phyloP scores from a whole-genome alignment of 768 basidiomycete genomes.

The Mycena vitilis region DNA sequence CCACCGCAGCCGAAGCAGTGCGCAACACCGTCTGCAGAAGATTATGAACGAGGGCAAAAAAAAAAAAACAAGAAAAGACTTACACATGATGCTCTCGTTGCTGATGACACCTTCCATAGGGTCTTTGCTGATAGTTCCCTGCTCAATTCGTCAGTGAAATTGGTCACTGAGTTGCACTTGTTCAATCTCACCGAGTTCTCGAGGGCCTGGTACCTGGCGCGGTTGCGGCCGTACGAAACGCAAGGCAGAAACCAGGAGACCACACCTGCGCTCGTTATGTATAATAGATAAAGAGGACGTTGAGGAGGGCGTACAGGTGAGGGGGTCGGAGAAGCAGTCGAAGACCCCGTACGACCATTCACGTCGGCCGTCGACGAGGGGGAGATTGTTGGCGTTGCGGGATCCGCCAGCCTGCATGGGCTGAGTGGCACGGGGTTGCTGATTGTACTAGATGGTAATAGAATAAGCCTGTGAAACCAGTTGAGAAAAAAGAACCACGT shows the following conservation, averaged over 20 bases:
- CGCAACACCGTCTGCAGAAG: slow-evolving; percentile 28
- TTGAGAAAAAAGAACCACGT: not conserved
- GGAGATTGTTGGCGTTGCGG: slow-evolving; percentile 35
- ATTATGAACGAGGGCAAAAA: not conserved
- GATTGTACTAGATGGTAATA: slow-evolving; percentile 26
- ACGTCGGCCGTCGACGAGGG: slow-evolving; percentile 33
- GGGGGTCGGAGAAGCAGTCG: slow-evolving; percentile 33
- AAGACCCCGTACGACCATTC: slow-evolving; percentile 36
- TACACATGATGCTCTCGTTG: slow-evolving; percentile 35
- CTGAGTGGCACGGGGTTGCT: slow-evolving; percentile 35
- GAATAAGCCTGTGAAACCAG: slow-evolving; percentile 5
- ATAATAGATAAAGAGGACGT: not conserved
- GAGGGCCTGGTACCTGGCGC: slow-evolving; percentile 34
- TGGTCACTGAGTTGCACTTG: not conserved
- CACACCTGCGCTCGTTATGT: slow-evolving; percentile 15
- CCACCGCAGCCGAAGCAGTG: slow-evolving; percentile 34
- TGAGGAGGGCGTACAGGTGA: slow-evolving; percentile 23
- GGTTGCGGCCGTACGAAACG: slow-evolving; percentile 37
- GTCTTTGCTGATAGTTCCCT: slow-evolving; percentile 35
- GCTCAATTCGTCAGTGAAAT: slow-evolving; percentile 7
- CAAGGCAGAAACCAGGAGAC: slow-evolving; percentile 38
- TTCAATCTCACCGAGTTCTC: slow-evolving; percentile 15
- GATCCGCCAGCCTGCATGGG: slow-evolving; percentile 33
- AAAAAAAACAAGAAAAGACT: not conserved
- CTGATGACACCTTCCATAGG: slow-evolving; percentile 36